Percentiles rank a stretch among this genome's conserved stretches.
Evolutionary conservation across 2,329 filamentous ascomycete species (phyloP).

Genomic region (Fusarium sp.): DNA sequence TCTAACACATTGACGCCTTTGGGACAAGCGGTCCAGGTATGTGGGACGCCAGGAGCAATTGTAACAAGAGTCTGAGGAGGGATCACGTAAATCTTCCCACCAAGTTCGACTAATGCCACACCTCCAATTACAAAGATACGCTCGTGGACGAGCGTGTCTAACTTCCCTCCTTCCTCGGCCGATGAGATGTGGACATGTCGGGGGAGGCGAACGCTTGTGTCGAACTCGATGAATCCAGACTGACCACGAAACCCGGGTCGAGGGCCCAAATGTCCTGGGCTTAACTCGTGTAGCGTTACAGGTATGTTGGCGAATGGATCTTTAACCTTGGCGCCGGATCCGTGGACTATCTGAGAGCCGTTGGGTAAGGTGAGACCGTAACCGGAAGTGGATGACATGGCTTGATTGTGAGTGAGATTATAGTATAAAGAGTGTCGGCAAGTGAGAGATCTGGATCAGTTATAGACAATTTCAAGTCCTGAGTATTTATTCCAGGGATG

Average conservation of each 20-base stretch:
- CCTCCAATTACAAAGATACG: background rate
- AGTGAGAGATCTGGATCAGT: too few relatives aligned
- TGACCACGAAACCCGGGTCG: background rate
- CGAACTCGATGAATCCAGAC: background rate
- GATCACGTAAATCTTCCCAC: background rate
- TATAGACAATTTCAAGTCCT: too few relatives aligned
- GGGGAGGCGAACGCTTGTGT: background rate
- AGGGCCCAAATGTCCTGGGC: too few relatives aligned
- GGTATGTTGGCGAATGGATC: too few relatives aligned
- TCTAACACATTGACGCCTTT: background rate
- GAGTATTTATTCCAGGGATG: too few relatives aligned
- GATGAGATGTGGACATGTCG: background rate
- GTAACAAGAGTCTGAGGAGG: background rate
- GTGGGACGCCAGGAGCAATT: background rate
- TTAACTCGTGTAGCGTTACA: too few relatives aligned
- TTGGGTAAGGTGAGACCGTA: too few relatives aligned
- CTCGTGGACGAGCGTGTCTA: background rate
- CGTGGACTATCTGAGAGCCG: too few relatives aligned
- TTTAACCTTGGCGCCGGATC: too few relatives aligned
- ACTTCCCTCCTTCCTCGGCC: background rate
- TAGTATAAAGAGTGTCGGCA: too few relatives aligned
- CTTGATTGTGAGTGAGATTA: too few relatives aligned
- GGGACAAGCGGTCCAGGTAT: background rate
- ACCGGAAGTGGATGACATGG: too few relatives aligned
- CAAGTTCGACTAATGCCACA: background rate